Evolutionary conservation across 2,329 filamentous ascomycete species (phyloP).

Genomic region (Biscogniauxia sp.): DNA sequence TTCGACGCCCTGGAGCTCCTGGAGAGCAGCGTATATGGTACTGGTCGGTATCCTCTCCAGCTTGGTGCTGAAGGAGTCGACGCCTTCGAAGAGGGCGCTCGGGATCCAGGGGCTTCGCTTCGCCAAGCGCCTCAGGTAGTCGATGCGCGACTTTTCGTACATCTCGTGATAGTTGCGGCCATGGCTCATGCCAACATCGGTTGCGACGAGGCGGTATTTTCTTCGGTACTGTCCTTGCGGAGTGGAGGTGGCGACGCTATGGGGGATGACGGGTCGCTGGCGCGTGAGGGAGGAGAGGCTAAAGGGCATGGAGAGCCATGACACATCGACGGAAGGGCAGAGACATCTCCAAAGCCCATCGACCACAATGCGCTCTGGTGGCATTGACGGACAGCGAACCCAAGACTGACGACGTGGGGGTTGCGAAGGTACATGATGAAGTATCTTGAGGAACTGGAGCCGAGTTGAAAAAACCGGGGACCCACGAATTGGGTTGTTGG

Average conservation of each 20-base stretch:
- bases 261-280: constrained; percentile 11
- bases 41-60: constrained; percentile 31
- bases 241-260: constrained; percentile 8
- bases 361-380: constrained; percentile 38
- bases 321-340: constrained; percentile 53
- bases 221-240: constrained; percentile 12
- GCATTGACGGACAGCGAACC: constrained; percentile 30
- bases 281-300: constrained; percentile 12
- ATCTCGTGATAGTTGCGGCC: background rate
- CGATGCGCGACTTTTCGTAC: constrained; percentile 13
- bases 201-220: constrained; percentile 3
- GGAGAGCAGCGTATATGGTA: constrained; percentile 48
- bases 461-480: no score
- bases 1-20: constrained; percentile 36
- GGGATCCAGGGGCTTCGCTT: constrained; percentile 27
- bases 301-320: constrained; percentile 35
- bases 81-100: constrained; percentile 18
- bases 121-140: constrained; percentile 26
- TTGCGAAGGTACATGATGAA: constrained; percentile 1
- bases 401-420: constrained; percentile 4
- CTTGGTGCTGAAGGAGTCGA: constrained; percentile 18
- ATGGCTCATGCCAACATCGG: background rate
- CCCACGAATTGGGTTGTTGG: no score
- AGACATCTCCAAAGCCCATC: constrained; percentile 65
- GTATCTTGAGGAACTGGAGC: background rate